Conservation (phyloP, 805 yeast species). For the Ogataea glucozyma region DNA sequence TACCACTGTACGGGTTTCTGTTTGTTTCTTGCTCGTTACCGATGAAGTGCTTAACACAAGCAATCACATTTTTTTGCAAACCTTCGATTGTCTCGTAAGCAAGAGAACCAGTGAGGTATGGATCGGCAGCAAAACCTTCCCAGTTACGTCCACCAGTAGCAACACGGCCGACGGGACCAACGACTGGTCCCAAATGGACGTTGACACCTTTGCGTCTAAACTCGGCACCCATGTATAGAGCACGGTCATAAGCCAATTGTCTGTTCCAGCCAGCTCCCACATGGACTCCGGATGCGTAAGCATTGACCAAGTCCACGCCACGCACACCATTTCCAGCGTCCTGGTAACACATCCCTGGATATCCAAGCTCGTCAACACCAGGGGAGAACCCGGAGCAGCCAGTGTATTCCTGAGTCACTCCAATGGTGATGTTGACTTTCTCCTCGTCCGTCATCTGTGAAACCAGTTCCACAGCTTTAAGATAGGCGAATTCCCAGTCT, state of each 20-base stretch:
- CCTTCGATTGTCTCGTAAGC: constrained; percentile 56
- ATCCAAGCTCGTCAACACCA: constrained; percentile 59
- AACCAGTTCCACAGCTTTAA: constrained; percentile 56
- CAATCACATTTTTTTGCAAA: constrained; percentile 59
- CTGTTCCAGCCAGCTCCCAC: constrained; percentile 59
- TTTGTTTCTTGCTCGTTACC: constrained; percentile 66
- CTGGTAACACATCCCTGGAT: constrained; percentile 55
- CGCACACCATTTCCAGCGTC: constrained; percentile 66
- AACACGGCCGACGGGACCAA: constrained; percentile 62
- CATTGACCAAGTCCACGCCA: constrained; percentile 55
- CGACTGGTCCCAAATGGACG: constrained; percentile 54
- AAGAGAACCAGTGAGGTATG: constrained; percentile 57
- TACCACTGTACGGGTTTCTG: constrained; percentile 39
- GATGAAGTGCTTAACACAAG: constrained; percentile 54
- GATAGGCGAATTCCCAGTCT: constrained; percentile 59
- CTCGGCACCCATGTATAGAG: constrained; percentile 58
- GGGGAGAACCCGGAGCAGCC: constrained; percentile 52
- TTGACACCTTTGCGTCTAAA: constrained; percentile 55
- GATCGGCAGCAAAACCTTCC: constrained; percentile 66
- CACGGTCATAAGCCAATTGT: constrained; percentile 51
- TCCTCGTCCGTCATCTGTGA: constrained; percentile 57
- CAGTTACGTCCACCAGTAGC: constrained; percentile 67
- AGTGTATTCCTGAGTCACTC: constrained; percentile 26
- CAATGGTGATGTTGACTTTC: constrained; percentile 63
- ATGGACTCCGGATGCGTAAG: constrained; percentile 60